These are phyloP conservation scores for Astrephomene gubernaculifera DNA, from an alignment of 139 green algal species.

Conservation along the genomic window DNA sequence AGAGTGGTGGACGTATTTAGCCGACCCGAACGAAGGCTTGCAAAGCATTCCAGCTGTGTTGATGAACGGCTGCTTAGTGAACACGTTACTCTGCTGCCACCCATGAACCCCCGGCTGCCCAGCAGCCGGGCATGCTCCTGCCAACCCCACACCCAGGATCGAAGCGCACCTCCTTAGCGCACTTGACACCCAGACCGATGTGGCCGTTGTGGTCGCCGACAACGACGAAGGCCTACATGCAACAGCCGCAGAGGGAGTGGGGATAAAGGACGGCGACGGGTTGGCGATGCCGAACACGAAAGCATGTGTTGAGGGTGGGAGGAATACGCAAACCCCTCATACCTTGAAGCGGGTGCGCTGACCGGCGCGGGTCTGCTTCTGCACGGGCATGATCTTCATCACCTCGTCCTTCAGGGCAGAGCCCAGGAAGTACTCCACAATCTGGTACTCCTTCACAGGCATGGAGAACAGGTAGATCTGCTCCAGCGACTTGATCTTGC, in stretches of 20 bases:
- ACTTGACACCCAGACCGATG: constrained; percentile 99
- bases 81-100: too few species aligned
- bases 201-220: constrained; percentile 99
- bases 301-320: not conserved
- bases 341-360: constrained; percentile 99
- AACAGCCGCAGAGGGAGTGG: too few species aligned
- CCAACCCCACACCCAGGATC: not conserved
- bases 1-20: too few species aligned
- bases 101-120: too few species aligned
- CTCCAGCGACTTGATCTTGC: constrained; percentile 99
- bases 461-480: constrained; percentile 99
- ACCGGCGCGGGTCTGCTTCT: constrained; percentile 99
- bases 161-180: constrained; percentile 95
- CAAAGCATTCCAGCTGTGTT: too few species aligned
- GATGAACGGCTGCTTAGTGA: too few species aligned
- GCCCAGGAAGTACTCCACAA: constrained; percentile 92
- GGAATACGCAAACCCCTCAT: not conserved
- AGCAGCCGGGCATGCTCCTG: not conserved
- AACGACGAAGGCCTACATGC: constrained; percentile 97
- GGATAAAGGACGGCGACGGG: not conserved
- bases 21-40: too few species aligned
- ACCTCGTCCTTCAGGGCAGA: constrained; percentile 93
- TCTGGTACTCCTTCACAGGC: constrained; percentile 99
- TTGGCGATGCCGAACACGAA: too few species aligned
- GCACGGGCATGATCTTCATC: constrained; percentile 99